Evolutionary conservation across 2,329 filamentous ascomycete genomes (phyloP).

Genomic region (Pseudogymnoascus sp.): DNA sequence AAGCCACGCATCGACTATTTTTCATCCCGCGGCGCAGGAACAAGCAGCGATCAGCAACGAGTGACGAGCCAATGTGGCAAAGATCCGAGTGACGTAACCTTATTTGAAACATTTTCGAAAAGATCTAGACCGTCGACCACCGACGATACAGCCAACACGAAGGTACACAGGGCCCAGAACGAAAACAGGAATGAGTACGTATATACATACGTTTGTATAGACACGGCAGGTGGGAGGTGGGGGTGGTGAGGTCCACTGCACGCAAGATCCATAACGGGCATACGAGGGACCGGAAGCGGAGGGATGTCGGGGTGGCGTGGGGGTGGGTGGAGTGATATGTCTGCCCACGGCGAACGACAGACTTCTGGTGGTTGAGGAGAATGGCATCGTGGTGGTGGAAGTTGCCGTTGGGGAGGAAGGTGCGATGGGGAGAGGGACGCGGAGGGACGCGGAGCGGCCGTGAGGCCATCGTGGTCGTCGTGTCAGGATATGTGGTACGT

Average conservation of each 20-base stretch:
- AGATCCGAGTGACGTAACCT: conserved; percentile 4
- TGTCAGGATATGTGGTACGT: background rate
- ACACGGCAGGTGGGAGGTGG: background rate
- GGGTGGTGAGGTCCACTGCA: background rate
- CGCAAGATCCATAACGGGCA: background rate
- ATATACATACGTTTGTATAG: background rate
- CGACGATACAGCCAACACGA: background rate
- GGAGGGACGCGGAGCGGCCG: background rate
- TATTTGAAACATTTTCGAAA: background rate
- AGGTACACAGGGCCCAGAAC: background rate
- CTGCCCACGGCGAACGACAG: background rate
- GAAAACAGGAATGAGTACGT: background rate
- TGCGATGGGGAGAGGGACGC: background rate
- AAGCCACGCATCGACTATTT: background rate
- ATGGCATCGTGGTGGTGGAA: background rate
- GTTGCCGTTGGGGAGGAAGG: background rate
- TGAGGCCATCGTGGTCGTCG: background rate
- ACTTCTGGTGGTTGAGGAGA: background rate
- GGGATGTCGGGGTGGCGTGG: background rate
- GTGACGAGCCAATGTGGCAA: conserved; percentile 1
- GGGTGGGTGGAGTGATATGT: background rate
- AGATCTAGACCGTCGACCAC: background rate
- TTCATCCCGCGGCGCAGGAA: conserved; percentile 2
- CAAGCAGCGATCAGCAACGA: background rate
- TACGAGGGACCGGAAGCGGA: background rate